Percentiles rank a stretch among this genome's conserved stretches.
These are phyloP conservation scores for Oxalis stricta DNA, from an alignment of 441 rosid species.

Conservation along the genomic window DNA sequence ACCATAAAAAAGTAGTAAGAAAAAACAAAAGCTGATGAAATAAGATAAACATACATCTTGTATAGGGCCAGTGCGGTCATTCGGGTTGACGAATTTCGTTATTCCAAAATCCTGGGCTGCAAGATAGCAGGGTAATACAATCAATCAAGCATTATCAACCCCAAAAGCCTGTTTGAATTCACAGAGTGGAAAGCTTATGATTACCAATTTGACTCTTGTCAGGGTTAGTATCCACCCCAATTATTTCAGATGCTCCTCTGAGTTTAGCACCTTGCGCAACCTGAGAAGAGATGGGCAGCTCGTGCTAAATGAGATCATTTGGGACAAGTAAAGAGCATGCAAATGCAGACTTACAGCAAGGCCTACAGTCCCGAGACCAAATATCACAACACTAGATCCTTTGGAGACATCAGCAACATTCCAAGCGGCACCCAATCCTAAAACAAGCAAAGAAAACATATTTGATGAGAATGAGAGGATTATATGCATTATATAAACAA, in stretches of 20 bases:
- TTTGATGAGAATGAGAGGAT: too few species aligned
- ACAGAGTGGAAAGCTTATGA: neutral
- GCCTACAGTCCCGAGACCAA: slow-evolving; percentile 91
- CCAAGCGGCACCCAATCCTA: slow-evolving; percentile 97
- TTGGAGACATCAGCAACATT: slow-evolving; percentile 66
- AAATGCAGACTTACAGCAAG: slow-evolving; percentile 79
- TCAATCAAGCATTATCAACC: neutral
- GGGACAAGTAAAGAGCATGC: too few species aligned
- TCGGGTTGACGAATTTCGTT: slow-evolving; percentile 59
- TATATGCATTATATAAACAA: too few species aligned
- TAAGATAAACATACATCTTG: slow-evolving; percentile 42
- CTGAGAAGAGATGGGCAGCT: too few species aligned
- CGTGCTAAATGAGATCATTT: too few species aligned
- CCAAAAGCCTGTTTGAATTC: neutral
- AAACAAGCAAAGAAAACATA: too few species aligned
- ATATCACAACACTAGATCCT: slow-evolving; percentile 74
- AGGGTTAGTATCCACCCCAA: slow-evolving; percentile 76
- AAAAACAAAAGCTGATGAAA: neutral
- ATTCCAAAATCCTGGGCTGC: slow-evolving; percentile 83
- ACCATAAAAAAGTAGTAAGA: too few species aligned
- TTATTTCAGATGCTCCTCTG: slow-evolving; percentile 71
- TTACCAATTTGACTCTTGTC: slow-evolving; percentile 58
- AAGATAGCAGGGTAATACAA: slow-evolving; percentile 2
- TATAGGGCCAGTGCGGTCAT: slow-evolving; percentile 55
- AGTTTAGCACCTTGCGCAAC: slow-evolving; percentile 90